Base-by-base conservation (phyloP, 2,329 filamentous ascomycete species). In the Aspergillus latus region DNA sequence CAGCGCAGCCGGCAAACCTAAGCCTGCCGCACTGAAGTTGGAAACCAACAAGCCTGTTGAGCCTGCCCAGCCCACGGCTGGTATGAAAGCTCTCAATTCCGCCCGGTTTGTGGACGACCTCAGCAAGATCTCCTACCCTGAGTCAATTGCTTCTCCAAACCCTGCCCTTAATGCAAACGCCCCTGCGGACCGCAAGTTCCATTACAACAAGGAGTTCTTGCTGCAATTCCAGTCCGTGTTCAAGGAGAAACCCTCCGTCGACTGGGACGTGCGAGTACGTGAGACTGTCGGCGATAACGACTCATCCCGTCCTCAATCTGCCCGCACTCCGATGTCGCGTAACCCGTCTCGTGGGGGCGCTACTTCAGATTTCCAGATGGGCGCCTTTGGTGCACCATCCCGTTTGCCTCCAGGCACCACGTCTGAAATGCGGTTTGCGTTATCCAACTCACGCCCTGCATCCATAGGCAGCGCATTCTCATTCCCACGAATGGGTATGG, bases 151-250 rank as follows among this genome's bases (percentile, higher is more conserved):
- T 59, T 96, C 92, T 28, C 94, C 94, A 6, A 97, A 97, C 76
- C 91, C 93, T 9, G 90, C 93, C 2, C 78, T 97, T 62, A 99
- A 97, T 74, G 80, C 84, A 40, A 77, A 67, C 59, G 88, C 88
- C 13, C 88, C 90, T 29, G 82, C 84, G 34, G 90, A 77, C 57
- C 74, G 88, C 74, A 93, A 92, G 78, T 96, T 95, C 80, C 92
- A 95, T 74, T 99, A 99, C 75, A 92, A 97, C 76, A 90, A 92
- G 68, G 88, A 88, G 66, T 99, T 99, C 81, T 80, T 99, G 76
- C 82, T 99, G 30, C 94, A 99, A 72, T 99, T 99, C 82, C 90
- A 97, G 78, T 85, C 85, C 66, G 91, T 96, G 16, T 99, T 97
- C 78, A 95, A 91, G 61, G 94, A 99, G 80, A 95, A 97, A 78